Evolutionary conservation across 306 rosid species (phyloP), one percentile per base, ranked within the genome.

Genomic region (Pueraria montana): DNA sequence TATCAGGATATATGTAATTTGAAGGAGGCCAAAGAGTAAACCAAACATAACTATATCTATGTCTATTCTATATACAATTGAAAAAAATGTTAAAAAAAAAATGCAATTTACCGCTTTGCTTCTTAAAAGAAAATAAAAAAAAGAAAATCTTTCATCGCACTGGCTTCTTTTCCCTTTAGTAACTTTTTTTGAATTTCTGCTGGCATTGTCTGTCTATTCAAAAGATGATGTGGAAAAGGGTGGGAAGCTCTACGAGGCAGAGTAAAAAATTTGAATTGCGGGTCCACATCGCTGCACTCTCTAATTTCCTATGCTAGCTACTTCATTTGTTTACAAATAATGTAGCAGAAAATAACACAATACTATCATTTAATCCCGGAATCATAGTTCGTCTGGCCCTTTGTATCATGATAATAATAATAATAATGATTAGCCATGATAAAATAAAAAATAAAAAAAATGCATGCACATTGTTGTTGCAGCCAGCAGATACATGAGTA

Each of bases 181-280:
- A 23, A 81, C 90, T 88, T 90, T 85, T 80, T 89, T 88, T 89
- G 91, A 92, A 91, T 89, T 88, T 87, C 89, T 86, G 89, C 90
- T 91, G 89, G 83, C 84, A 34, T 81, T 88, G 90, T 87, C 90
- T 84, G 87, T 84, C 88, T 86, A 87, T 94, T 91, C 93, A 92
- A 94, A 91, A 89, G 87, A 82, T 86, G 89, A 88, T 69, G 89
- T 85, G 84, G 81, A 80, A 84, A 88, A 85, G 69, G 89, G 87
- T 83, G 79, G 52, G 86, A 83, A 83, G 86, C 82, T 66, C 86
- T 79, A 65, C 62, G 77, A 82, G 16, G 58, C 40, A 36, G 34
- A 48, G 81, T 66, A 53, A 83, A 83, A 26, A 21, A 21, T 83
- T 88, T 48, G 67, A 89, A 64, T 53, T 72, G 53, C 65, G 84